Evolutionary conservation across 164 flowering plant species (phyloP).

Genomic region (Vitis amurensis): DNA sequence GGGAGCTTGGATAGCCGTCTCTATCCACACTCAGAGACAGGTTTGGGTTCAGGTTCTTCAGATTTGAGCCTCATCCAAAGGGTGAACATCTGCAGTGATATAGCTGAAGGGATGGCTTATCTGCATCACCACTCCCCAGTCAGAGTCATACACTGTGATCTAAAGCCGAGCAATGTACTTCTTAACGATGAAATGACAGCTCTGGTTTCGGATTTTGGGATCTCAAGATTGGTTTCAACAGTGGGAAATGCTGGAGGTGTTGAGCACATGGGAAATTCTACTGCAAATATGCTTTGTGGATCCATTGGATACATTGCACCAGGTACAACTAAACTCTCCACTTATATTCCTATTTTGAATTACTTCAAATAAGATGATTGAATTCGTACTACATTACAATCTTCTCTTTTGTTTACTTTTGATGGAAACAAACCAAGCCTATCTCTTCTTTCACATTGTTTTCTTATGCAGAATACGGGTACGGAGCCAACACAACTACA

Average conservation of each 20-base stretch:
- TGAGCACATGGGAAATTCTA: conserved; percentile 41
- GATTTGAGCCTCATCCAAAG: conserved; percentile 37
- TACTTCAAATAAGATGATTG: too few relatives aligned
- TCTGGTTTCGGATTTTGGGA: conserved; percentile 54
- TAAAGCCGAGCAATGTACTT: conserved; percentile 68
- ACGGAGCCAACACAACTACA: conserved; percentile 40
- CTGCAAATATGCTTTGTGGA: conserved; percentile 39
- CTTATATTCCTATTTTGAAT: neutral
- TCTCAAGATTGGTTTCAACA: conserved; percentile 37
- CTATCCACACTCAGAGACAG: conserved; percentile 24
- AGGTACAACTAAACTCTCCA: conserved; percentile 22
- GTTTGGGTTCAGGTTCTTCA: conserved; percentile 27
- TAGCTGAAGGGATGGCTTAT: conserved; percentile 63
- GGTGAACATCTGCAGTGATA: conserved; percentile 48
- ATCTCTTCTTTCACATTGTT: neutral
- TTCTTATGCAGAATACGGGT: conserved; percentile 40
- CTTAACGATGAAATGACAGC: conserved; percentile 59
- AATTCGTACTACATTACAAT: too few relatives aligned
- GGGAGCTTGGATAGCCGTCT: conserved; percentile 51
- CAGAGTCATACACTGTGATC: conserved; percentile 48
- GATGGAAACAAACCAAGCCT: too few relatives aligned
- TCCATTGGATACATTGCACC: conserved; percentile 58
- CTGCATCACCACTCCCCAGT: conserved; percentile 60
- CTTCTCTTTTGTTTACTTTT: neutral
- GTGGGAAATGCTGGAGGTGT: conserved; percentile 19